Evolutionary conservation across 495 filamentous ascomycete genomes (phyloP).

Genomic region (Trichoderma parareesei): DNA sequence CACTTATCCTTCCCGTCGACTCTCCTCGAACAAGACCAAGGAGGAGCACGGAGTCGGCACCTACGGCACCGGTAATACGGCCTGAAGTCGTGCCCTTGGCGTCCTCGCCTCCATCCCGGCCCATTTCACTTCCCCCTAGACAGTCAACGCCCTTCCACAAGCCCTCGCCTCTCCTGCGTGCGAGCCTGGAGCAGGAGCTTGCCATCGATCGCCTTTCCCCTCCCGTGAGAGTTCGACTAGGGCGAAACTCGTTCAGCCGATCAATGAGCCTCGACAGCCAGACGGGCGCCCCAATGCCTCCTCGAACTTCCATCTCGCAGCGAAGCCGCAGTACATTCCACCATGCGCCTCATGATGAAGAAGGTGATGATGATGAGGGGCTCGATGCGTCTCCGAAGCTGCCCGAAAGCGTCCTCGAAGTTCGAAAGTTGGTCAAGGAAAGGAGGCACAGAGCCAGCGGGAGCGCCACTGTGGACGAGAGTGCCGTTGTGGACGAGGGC

Average conservation of each 20-base stretch:
- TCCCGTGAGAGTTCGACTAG: neutral
- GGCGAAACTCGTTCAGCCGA: neutral
- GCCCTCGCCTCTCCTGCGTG: constrained; percentile 9
- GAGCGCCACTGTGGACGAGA: constrained; percentile 14
- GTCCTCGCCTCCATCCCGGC: constrained; percentile 5
- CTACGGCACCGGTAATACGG: neutral
- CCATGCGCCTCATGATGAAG: neutral
- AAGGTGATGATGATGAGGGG: neutral
- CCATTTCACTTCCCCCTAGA: constrained; percentile 1
- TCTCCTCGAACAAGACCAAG: neutral
- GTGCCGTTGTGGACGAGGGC: constrained; percentile 15
- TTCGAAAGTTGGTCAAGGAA: constrained; percentile 14
- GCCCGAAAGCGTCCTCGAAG: constrained; percentile 1
- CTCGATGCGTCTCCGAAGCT: constrained; percentile 8
- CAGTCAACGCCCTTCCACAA: neutral
- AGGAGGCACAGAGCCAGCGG: constrained; percentile 17
- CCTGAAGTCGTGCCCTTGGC: neutral
- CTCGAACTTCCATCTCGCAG: constrained; percentile 4
- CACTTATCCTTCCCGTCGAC: constrained; percentile 6
- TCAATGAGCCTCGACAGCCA: constrained; percentile 8
- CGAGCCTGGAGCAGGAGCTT: constrained; percentile 7
- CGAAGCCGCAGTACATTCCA: constrained; percentile 1
- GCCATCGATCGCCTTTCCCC: constrained; percentile 10
- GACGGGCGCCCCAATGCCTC: neutral
- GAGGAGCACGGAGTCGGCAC: neutral